phyloP scores from a whole-genome alignment of 2,329 filamentous ascomycete species.

The Trichoderma koningii region DNA sequence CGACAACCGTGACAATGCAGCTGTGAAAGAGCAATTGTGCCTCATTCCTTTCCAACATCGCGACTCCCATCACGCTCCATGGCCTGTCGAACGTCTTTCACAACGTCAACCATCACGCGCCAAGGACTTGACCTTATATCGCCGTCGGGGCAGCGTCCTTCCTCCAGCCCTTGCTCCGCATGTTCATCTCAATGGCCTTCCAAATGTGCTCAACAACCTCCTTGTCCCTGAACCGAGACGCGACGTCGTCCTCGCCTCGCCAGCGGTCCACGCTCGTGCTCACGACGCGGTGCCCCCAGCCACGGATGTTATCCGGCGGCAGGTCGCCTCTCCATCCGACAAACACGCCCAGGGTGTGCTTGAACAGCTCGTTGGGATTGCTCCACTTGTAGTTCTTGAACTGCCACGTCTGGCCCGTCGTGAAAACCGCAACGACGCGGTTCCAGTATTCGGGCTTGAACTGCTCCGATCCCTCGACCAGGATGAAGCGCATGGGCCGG shows the following conservation, averaged over 20 bases:
- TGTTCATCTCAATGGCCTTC: constrained; percentile 83
- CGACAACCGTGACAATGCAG: not conserved
- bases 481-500: constrained; percentile 85
- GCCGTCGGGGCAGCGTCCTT: constrained; percentile 66
- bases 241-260: constrained; percentile 58
- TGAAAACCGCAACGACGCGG: constrained; percentile 93
- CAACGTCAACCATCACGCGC: not conserved
- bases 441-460: constrained; percentile 99
- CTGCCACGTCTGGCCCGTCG: constrained; percentile 96
- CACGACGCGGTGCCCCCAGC: constrained; percentile 84
- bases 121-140: constrained; percentile 36
- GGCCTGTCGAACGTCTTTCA: not conserved
- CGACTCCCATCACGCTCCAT: not conserved
- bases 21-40: constrained; percentile 28
- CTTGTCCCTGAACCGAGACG: constrained; percentile 76
- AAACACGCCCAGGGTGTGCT: constrained; percentile 82
- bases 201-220: constrained; percentile 93
- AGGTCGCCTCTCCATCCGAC: constrained; percentile 89
- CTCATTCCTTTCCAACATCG: not conserved
- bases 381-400: constrained; percentile 99
- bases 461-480: constrained; percentile 88
- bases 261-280: constrained; percentile 83
- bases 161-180: constrained; percentile 83
- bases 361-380: constrained; percentile 83
- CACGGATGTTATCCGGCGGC: constrained; percentile 73